phyloP scores from a whole-genome alignment of 768 basidiomycete species.

The Leucocoprinus birnbaumii region DNA sequence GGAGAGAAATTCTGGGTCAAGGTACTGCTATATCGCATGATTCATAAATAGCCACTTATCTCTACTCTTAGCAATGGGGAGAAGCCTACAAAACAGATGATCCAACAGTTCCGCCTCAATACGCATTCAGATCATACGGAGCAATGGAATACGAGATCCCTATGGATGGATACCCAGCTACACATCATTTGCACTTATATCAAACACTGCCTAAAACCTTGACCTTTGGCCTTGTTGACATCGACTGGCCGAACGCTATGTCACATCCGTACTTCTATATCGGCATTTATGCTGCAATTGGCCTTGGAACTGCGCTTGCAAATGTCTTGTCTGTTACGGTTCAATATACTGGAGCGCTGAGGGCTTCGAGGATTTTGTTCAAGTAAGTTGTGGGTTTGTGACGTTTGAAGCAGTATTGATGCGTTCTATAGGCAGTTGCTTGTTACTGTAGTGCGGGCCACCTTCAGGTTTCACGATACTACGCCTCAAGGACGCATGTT shows the following conservation, averaged over 20 bases:
- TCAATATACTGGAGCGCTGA: slow-evolving; percentile 60
- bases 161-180: slow-evolving; percentile 28
- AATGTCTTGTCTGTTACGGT: slow-evolving; percentile 43
- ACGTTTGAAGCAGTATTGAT: neutral
- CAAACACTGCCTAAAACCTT: slow-evolving; percentile 19
- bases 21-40: slow-evolving; percentile 27
- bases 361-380: slow-evolving; percentile 44
- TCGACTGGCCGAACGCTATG: slow-evolving; percentile 45
- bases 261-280: slow-evolving; percentile 73
- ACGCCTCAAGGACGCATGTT: slow-evolving; percentile 83
- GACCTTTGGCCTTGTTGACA: slow-evolving; percentile 20
- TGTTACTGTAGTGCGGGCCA: slow-evolving; percentile 70
- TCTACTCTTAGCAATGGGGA: slow-evolving; percentile 53
- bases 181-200: slow-evolving; percentile 26
- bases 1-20: slow-evolving; percentile 76
- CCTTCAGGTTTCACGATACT: slow-evolving; percentile 83
- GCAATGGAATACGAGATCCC: slow-evolving; percentile 34
- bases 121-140: slow-evolving; percentile 31
- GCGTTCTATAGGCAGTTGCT: slow-evolving; percentile 45
- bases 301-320: slow-evolving; percentile 44
- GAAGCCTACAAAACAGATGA: slow-evolving; percentile 42
- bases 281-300: slow-evolving; percentile 62
- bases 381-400: slow-evolving; percentile 22
- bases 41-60: neutral
- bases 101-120: slow-evolving; percentile 10